phyloP scores from a whole-genome alignment of 2,329 filamentous ascomycete genomes.

The Alternaria triticina region DNA sequence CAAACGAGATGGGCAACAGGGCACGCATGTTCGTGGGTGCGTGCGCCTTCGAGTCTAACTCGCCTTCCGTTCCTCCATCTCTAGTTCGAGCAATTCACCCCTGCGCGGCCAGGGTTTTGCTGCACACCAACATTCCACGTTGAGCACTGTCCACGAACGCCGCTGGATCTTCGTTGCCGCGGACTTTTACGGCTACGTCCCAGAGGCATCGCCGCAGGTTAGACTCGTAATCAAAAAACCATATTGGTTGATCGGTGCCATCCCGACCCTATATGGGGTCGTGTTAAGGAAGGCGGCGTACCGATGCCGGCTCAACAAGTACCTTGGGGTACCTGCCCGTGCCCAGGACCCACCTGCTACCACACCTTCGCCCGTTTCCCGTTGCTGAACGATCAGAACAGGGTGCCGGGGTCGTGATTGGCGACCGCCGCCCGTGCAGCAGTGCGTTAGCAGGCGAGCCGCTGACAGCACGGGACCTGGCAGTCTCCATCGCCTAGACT shows the following conservation, averaged over 20 bases:
- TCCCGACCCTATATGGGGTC: constrained; percentile 37
- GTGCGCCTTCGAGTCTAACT: constrained; percentile 32
- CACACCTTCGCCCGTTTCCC: constrained; percentile 21
- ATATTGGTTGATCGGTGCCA: constrained; percentile 48
- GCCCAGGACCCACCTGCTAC: constrained; percentile 33
- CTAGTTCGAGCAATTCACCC: constrained; percentile 37
- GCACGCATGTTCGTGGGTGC: constrained; percentile 31
- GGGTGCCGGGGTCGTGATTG: constrained; percentile 37
- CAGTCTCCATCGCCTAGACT: constrained; percentile 22
- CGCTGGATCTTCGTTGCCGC: constrained; percentile 45
- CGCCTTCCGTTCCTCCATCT: constrained; percentile 32
- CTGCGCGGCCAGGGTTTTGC: constrained; percentile 25
- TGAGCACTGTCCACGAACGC: constrained; percentile 45
- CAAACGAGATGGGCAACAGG: constrained; percentile 44
- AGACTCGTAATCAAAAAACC: constrained; percentile 45
- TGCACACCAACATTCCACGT: constrained; percentile 44
- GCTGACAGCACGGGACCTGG: constrained; percentile 36
- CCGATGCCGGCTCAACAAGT: constrained; percentile 44
- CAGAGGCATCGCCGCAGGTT: constrained; percentile 40
- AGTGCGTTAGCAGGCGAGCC: constrained; percentile 32
- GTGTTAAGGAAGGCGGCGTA: constrained; percentile 33
- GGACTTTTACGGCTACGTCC: constrained; percentile 44
- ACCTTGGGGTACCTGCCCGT: constrained; percentile 31
- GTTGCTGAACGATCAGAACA: constrained; percentile 36
- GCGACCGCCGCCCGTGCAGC: constrained; percentile 28